Evolutionary conservation across 2,329 filamentous ascomycete genomes (phyloP), one percentile per base, ranked within the genome.

Genomic region (Dactylonectria macrodidyma): DNA sequence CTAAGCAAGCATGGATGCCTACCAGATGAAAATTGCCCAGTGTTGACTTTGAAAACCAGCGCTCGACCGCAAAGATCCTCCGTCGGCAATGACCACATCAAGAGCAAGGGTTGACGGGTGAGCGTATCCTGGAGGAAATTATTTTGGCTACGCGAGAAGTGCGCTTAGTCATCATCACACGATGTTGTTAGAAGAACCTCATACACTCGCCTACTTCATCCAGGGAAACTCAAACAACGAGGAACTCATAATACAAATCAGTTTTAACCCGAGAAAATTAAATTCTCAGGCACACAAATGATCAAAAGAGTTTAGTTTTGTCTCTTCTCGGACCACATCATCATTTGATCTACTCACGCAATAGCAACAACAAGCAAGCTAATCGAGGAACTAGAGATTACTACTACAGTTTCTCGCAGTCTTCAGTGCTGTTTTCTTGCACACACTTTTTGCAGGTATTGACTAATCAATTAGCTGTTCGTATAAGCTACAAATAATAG

Each of bases 111-210:
- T 58, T 61, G 46, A 36, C 54, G 58, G 58, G 59, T 30, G 54
- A 34, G 56, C 12, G 54, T 52, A 16, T 22, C 50, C 22, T 56
- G 34, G 64, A 66, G 64, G 59, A 66, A 62, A 66, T 66, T 54
- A 54, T 33, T 14, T 62, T 66, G 52, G 59, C 50, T 54, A 61
- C 59, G 59, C 34, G 24, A 61, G 48, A 61, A 51, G 10, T 12
- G 16, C 61, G 63, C 63, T 66, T 61, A 66, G 63, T 66, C 63
- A 66, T 66, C 63, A 66, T 66, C 63, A 26, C 57, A 41, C 19
- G 57, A 56, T 51, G 22, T n/a, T 44, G 19, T 19, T 54, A 22
- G 41, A 38, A 11, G 41, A 38, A 34, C 10, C 34, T 41, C 52
- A 14, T 16, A 33, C 22, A 16, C 14, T 19, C 10, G n/a, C 16